Percentiles rank a stretch among this genome's conserved stretches.
Evolutionary conservation across 1,284 basidiomycete species (phyloP).

Genomic region (Cryptococcus jaspeensis): DNA sequence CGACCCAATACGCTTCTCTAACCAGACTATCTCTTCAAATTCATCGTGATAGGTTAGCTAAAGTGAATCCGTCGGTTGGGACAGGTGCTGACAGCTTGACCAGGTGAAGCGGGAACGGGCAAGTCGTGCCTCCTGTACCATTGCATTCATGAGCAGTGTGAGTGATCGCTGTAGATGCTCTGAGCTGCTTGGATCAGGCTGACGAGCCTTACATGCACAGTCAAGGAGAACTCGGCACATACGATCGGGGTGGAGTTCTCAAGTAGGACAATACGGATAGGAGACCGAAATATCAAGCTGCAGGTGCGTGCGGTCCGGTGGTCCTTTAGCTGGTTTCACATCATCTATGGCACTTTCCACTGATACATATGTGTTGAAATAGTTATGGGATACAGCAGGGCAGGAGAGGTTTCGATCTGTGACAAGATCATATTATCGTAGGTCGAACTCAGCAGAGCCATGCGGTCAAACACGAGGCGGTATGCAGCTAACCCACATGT

Average conservation of each 20-base stretch:
- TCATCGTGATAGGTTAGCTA: conserved; percentile 82
- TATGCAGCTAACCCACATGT: neutral
- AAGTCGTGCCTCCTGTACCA: conserved; percentile 96
- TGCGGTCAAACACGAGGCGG: neutral
- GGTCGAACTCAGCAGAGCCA: conserved; percentile 1
- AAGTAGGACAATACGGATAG: conserved; percentile 80
- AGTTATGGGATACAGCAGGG: conserved; percentile 97
- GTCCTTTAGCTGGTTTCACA: neutral
- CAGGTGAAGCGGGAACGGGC: conserved; percentile 92
- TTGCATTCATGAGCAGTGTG: conserved; percentile 91
- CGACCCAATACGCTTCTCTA: neutral
- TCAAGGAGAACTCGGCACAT: conserved; percentile 94
- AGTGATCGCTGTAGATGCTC: conserved; percentile 42
- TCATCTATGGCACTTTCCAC: neutral
- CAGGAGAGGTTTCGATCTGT: conserved; percentile 96
- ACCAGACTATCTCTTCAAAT: conserved; percentile 94
- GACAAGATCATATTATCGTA: conserved; percentile 90
- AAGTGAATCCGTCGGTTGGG: too few species aligned
- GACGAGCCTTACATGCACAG: conserved; percentile 52
- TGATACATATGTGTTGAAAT: neutral
- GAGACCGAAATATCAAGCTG: conserved; percentile 89
- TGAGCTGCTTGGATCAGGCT: neutral
- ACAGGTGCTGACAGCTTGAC: conserved; percentile 2
- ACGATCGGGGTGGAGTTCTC: conserved; percentile 97
- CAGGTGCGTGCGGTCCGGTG: conserved; percentile 61